phyloP scores from a whole-genome alignment of 2,329 filamentous ascomycete genomes.

The Neoascochyta sp. region DNA sequence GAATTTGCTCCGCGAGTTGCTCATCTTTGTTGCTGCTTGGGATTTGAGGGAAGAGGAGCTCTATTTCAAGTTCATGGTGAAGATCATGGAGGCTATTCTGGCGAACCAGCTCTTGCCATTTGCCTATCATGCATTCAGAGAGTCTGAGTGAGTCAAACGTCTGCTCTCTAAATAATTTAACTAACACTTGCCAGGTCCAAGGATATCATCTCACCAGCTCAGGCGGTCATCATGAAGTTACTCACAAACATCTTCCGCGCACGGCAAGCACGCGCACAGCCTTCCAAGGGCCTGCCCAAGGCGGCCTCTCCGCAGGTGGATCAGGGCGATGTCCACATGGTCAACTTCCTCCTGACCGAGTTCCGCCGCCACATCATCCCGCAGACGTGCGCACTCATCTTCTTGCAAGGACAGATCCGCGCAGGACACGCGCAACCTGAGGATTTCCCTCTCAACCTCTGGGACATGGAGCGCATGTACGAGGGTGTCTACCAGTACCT shows the following conservation, averaged over 20 bases:
- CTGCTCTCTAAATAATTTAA: neutral
- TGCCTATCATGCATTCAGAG: slow-evolving; percentile 85
- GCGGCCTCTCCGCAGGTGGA: slow-evolving; percentile 48
- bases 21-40: slow-evolving; percentile 97
- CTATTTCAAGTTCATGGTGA: slow-evolving; percentile 94
- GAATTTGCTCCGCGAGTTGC: slow-evolving; percentile 80
- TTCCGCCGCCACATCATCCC: slow-evolving; percentile 91
- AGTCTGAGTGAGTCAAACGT: slow-evolving; percentile 44
- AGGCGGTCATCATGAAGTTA: slow-evolving; percentile 87
- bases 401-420: slow-evolving; percentile 85
- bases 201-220: slow-evolving; percentile 92
- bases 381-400: slow-evolving; percentile 90
- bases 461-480: slow-evolving; percentile 97
- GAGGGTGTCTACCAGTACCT: slow-evolving; percentile 92
- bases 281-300: slow-evolving; percentile 45
- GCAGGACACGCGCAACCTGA: slow-evolving; percentile 70
- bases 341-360: slow-evolving; percentile 89
- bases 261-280: slow-evolving; percentile 42
- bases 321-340: slow-evolving; percentile 59
- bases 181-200: slow-evolving; percentile 56
- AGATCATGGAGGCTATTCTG: slow-evolving; percentile 90
- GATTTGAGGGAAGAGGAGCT: slow-evolving; percentile 89
- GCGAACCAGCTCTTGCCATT: slow-evolving; percentile 86
- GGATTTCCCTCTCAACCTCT: slow-evolving; percentile 90
- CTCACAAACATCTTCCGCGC: slow-evolving; percentile 84